Conservation (phyloP, 129 eudicot genomes). For the Pulicaria dysenterica region DNA sequence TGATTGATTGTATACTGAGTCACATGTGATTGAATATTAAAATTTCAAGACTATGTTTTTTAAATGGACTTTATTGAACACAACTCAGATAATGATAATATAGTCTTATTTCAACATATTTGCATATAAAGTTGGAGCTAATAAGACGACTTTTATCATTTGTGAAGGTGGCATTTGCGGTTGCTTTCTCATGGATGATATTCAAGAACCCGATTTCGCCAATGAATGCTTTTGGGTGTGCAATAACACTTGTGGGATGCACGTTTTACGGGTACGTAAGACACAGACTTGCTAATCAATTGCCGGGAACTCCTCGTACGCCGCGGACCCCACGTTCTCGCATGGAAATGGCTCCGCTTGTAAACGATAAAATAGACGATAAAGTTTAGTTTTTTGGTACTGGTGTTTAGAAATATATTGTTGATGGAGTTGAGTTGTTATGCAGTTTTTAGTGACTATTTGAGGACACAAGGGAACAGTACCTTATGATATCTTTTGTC, state of each 20-base stretch:
- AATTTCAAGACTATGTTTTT: too few relatives aligned
- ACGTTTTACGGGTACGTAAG: conserved; percentile 94
- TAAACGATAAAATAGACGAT: conserved; percentile 84
- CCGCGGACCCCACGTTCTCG: conserved; percentile 78
- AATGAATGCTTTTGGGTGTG: conserved; percentile 84
- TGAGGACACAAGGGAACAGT: conserved; percentile 1
- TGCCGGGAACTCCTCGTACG: conserved; percentile 77
- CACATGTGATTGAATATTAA: too few relatives aligned
- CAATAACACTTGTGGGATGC: conserved; percentile 80
- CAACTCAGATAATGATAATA: too few relatives aligned
- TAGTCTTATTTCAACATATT: not conserved
- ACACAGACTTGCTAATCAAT: conserved; percentile 73
- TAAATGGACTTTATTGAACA: too few relatives aligned
- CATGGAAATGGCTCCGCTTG: conserved; percentile 71
- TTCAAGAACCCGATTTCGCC: conserved; percentile 85
- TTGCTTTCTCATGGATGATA: conserved; percentile 88
- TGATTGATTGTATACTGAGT: too few relatives aligned
- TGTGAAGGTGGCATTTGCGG: conserved; percentile 91
- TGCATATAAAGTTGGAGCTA: conserved; percentile 12
- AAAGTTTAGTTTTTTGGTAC: conserved; percentile 54
- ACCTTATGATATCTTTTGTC: conserved; percentile 23
- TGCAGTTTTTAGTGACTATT: conserved; percentile 38
- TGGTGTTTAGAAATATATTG: conserved; percentile 34
- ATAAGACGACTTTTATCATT: not conserved
- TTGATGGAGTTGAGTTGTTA: conserved; percentile 24